Base-by-base conservation (phyloP, 306 rosid genomes). In the Abrus pulchellus region DNA sequence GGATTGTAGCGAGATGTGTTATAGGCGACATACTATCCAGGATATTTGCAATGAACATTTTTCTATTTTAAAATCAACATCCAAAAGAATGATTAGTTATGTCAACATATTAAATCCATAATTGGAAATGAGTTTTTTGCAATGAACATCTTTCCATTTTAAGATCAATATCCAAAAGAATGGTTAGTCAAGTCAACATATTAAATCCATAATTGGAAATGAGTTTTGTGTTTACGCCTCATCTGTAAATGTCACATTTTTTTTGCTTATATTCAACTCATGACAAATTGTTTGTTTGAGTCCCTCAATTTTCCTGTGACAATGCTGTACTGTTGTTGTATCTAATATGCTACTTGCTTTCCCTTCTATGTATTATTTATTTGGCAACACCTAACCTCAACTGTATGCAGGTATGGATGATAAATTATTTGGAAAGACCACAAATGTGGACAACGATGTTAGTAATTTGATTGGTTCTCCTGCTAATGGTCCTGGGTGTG, bases 331-430 rank as follows among this genome's bases (percentile, higher is more conserved):
- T 55, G 27, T 59, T 48, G 28, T 20, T 44, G 30, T 63, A 64
- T 53, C 56, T 57, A 9, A 7, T 41, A 5, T 52, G 2, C 34
- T 33, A 32, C 7, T 14, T 62, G 4, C 56, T n/a, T 54, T 7
- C 44, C 34, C 62, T 38, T 73, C 20, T 27, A 29, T 32, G 2
- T 49, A 36, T 5, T 59, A 10, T 47, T 44, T 55, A 6, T 80
- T 27, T 64, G 68, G 65, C 52, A n/a, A 53, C 68, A 63, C 71
- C 76, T 76, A 49, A 72, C 27, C 56, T 83, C 64, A 48, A 44
- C 70, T 65, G 74, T 83, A 47, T 3, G 80, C 90, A 96, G 99
- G 97, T 59, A 63, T 89, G 87, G 97, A 92, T 80, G 99, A 89
- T 81, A 93, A 92, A 72, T 72, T 88, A 68, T 90, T 82, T 74